These are phyloP conservation scores for Endoconidiophora polonica DNA, from an alignment of 2,329 filamentous ascomycete species.

Conservation along the genomic window DNA sequence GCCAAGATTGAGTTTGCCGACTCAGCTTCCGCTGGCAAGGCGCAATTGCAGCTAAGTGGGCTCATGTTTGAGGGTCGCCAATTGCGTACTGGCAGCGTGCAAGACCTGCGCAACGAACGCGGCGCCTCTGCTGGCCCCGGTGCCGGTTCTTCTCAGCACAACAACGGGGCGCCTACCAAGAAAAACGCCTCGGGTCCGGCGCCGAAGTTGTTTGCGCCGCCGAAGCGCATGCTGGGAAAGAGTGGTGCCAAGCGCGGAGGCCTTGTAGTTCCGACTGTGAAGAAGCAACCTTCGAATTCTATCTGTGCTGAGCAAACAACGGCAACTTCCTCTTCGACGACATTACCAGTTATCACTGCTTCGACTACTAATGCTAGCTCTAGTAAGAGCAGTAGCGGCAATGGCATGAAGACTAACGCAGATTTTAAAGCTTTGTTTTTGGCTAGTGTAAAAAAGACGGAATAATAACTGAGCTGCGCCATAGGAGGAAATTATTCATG, in stretches of 20 bases:
- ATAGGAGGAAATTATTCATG: neutral
- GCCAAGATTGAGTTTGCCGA: slow-evolving; percentile 72
- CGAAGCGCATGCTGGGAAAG: slow-evolving; percentile 19
- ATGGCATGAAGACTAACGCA: slow-evolving; percentile 33
- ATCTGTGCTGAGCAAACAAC: neutral
- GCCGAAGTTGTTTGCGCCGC: slow-evolving; percentile 11
- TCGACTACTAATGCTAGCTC: slow-evolving; percentile 13
- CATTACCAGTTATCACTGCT: slow-evolving; percentile 17
- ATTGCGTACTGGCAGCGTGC: slow-evolving; percentile 36
- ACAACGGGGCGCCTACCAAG: neutral
- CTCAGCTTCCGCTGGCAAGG: slow-evolving; percentile 53
- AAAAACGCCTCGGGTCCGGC: neutral
- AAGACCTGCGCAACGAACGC: slow-evolving; percentile 32
- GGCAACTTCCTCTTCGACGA: slow-evolving; percentile 12
- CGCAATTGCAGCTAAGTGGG: slow-evolving; percentile 42
- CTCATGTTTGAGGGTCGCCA: slow-evolving; percentile 36
- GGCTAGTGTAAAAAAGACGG: slow-evolving; percentile 11
- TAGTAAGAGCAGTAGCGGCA: neutral
- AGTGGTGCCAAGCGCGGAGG: slow-evolving; percentile 16
- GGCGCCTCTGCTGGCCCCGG: neutral
- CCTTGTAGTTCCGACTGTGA: slow-evolving; percentile 31
- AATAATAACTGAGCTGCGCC: neutral
- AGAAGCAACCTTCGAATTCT: slow-evolving; percentile 14
- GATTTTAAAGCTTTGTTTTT: slow-evolving; percentile 39
- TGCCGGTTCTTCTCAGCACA: neutral